phyloP scores from a whole-genome alignment of 1,284 basidiomycete species.

The Tremellales sp. region DNA sequence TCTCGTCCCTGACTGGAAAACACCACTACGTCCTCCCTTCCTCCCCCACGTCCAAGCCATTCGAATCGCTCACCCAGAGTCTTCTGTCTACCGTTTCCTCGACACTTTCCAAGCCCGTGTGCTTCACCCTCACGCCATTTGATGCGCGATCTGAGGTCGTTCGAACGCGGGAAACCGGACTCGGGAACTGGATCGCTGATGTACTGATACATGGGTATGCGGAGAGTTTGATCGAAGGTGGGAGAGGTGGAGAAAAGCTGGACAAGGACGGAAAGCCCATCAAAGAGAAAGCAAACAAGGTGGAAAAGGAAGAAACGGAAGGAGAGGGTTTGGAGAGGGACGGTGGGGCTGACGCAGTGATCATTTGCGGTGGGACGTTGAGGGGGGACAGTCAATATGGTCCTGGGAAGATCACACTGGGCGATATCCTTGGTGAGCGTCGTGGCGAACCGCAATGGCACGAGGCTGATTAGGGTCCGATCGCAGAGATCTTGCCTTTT shows the following conservation, averaged over 20 bases:
- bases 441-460: not conserved
- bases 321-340: conserved; percentile 46
- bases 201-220: conserved; percentile 81
- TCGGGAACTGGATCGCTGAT: conserved; percentile 87
- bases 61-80: conserved; percentile 62
- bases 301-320: conserved; percentile 46
- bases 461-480: conserved; percentile 1
- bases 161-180: conserved; percentile 63
- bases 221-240: conserved; percentile 56
- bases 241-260: conserved; percentile 13
- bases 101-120: conserved; percentile 68
- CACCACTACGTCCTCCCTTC: conserved; percentile 62
- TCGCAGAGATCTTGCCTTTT: conserved; percentile 76
- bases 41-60: conserved; percentile 57
- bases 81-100: conserved; percentile 68
- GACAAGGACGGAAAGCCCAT: conserved; percentile 17
- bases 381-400: conserved; percentile 83
- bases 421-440: conserved; percentile 55
- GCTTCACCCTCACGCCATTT: conserved; percentile 63
- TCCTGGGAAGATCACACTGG: conserved; percentile 71
- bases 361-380: conserved; percentile 81
- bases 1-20: conserved; percentile 64
- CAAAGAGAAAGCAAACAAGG: not conserved
- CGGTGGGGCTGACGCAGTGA: conserved; percentile 66
- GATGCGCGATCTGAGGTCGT: conserved; percentile 73